Evolutionary conservation across 768 basidiomycete genomes (phyloP).

Genomic region (Leucocoprinus leucothites): DNA sequence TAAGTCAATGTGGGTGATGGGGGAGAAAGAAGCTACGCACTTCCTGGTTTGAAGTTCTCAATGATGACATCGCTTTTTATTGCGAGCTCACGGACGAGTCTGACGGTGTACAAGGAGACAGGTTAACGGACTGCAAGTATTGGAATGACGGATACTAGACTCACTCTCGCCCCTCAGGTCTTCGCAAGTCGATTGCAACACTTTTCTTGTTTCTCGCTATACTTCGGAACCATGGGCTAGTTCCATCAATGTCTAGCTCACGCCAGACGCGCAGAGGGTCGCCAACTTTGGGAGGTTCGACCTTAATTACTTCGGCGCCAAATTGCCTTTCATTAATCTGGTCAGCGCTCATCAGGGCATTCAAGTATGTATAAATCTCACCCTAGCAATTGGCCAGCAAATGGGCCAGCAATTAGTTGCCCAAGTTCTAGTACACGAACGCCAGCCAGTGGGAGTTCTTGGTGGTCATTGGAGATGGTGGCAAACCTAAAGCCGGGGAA

Average conservation of each 20-base stretch:
- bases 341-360: too few relatives aligned
- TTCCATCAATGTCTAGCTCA: slow-evolving; percentile 67
- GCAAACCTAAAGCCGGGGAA: neutral
- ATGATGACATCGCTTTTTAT: slow-evolving; percentile 62
- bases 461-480: slow-evolving; percentile 14
- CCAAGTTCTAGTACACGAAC: slow-evolving; percentile 67
- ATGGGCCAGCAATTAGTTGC: slow-evolving; percentile 70
- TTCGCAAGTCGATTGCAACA: slow-evolving; percentile 62
- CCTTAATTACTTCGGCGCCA: slow-evolving; percentile 71
- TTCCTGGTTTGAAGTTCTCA: slow-evolving; percentile 76
- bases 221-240: slow-evolving; percentile 74
- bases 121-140: neutral
- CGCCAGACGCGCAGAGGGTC: slow-evolving; percentile 72
- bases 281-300: slow-evolving; percentile 60
- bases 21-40: slow-evolving; percentile 34
- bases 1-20: neutral
- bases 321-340: too few relatives aligned
- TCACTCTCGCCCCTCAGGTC: slow-evolving; percentile 27
- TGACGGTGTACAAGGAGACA: slow-evolving; percentile 21
- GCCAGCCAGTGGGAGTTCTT: slow-evolving; percentile 56
- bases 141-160: slow-evolving; percentile 9
- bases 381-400: slow-evolving; percentile 72
- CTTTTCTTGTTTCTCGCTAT: slow-evolving; percentile 74
- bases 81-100: slow-evolving; percentile 60
- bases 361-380: slow-evolving; percentile 20